phyloP scores from a whole-genome alignment of 202 grass and related monocot species.

The Bolboschoenoplectus hybrid region DNA sequence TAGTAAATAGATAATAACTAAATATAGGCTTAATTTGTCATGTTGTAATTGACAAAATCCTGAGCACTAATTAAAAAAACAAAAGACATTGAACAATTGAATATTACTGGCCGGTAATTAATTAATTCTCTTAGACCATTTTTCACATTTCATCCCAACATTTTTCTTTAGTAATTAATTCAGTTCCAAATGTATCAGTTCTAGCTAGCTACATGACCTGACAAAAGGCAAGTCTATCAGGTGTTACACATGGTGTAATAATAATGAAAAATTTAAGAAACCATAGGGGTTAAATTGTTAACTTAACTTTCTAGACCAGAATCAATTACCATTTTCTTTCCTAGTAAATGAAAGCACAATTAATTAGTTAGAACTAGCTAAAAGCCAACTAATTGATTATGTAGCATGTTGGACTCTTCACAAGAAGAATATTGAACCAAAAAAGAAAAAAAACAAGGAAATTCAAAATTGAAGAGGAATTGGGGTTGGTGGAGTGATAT shows the following conservation, averaged over 20 bases:
- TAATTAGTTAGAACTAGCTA: too few species aligned
- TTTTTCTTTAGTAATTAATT: not conserved
- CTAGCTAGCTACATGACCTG: not conserved
- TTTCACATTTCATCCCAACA: not conserved
- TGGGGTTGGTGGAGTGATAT: not conserved
- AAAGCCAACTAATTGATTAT: not conserved
- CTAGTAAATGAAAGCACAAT: not conserved
- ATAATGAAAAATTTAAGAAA: not conserved
- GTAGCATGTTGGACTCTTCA: not conserved
- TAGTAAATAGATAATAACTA: not conserved
- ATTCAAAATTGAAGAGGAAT: not conserved
- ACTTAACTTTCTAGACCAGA: not conserved
- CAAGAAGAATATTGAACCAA: not conserved
- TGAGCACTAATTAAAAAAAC: not conserved
- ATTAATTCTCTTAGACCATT: not conserved
- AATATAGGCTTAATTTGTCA: not conserved
- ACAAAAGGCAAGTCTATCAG: not conserved
- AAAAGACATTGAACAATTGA: not conserved
- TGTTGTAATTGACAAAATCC: conserved; percentile 1
- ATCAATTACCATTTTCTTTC: not conserved
- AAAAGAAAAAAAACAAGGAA: not conserved
- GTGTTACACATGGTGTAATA: not conserved
- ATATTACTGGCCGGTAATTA: not conserved
- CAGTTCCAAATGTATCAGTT: not conserved
- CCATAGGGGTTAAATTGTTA: not conserved